These are phyloP conservation scores for Thuidium tamariscinum DNA, from an alignment of 225 moss, liverwort and hornwort species.

Conservation along the genomic window DNA sequence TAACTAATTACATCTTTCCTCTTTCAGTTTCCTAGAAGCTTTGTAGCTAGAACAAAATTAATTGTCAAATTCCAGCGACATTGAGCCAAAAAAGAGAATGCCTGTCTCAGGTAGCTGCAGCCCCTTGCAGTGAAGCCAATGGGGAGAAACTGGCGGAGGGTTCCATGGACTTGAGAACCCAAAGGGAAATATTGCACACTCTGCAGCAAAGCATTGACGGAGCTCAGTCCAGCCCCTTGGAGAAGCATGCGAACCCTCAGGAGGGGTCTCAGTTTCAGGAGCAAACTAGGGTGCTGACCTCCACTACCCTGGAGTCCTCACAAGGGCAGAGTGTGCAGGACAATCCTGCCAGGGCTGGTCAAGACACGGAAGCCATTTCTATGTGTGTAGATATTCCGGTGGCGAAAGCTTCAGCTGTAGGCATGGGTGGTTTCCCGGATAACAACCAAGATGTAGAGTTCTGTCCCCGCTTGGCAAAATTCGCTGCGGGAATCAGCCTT, in stretches of 20 bases:
- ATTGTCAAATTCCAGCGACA: not conserved
- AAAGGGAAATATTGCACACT: slow-evolving; percentile 1
- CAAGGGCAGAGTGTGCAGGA: slow-evolving; percentile 15
- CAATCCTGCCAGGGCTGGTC: not conserved
- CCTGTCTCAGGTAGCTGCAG: not conserved
- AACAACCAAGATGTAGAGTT: not conserved
- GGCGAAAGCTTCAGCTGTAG: not conserved
- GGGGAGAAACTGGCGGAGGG: slow-evolving; percentile 7
- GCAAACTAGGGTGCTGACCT: slow-evolving; percentile 3
- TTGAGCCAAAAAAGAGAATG: not conserved
- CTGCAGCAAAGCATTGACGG: slow-evolving; percentile 25
- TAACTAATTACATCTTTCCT: not conserved
- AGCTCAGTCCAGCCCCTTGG: slow-evolving; percentile 11
- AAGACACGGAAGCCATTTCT: slow-evolving; percentile 6
- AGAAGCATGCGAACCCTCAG: slow-evolving; percentile 7
- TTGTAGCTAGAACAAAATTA: not conserved
- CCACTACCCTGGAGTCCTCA: slow-evolving; percentile 14
- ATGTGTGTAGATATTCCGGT: slow-evolving; percentile 16
- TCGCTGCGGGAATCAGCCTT: not conserved
- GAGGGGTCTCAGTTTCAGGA: slow-evolving; percentile 19
- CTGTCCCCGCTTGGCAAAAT: slow-evolving; percentile 13
- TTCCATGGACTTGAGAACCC: not conserved
- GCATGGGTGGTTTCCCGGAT: not conserved
- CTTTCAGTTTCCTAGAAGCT: not conserved
- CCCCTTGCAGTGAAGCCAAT: not conserved